Conservation (phyloP, 2,329 filamentous ascomycete species). For the Alternaria incomplexa region DNA sequence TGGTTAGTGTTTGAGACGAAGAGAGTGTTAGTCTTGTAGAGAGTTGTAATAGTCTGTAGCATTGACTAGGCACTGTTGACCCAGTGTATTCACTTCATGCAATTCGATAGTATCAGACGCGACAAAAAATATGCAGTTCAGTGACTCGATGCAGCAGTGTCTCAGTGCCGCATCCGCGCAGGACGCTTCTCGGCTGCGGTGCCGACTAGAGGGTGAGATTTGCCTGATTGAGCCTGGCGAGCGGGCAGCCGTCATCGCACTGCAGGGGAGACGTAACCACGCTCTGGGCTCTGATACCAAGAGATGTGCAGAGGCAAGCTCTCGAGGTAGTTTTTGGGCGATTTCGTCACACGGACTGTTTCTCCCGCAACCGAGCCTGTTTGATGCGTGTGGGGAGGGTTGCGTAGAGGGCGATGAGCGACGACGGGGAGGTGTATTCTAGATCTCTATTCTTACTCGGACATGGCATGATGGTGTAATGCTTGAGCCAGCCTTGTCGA, state of each 20-base stretch:
- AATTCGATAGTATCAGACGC: background rate
- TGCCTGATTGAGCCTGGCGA: conserved; percentile 3
- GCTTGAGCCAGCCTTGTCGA: conserved; percentile 1
- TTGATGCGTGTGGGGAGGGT: background rate
- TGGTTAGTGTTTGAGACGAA: background rate
- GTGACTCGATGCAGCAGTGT: conserved; percentile 1
- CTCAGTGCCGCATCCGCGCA: background rate
- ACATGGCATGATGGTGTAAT: conserved; percentile 23
- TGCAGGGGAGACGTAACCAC: conserved; percentile 4
- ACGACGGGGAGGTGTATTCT: background rate
- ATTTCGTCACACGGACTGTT: conserved; percentile 9
- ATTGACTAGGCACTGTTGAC: background rate
- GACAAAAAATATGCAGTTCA: background rate
- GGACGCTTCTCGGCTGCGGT: conserved; percentile 5
- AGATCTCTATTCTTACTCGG: conserved; percentile 10
- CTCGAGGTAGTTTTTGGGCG: background rate
- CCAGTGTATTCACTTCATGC: background rate
- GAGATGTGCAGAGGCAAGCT: background rate
- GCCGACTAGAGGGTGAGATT: conserved; percentile 1
- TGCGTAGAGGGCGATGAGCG: background rate
- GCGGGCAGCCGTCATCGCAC: conserved; percentile 8
- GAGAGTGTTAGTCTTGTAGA: background rate
- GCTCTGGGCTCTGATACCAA: background rate
- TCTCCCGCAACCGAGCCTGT: conserved; percentile 8
- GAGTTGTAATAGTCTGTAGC: background rate